Base-by-base conservation (phyloP, 495 filamentous ascomycete species). In the Penicillium malachiteum region DNA sequence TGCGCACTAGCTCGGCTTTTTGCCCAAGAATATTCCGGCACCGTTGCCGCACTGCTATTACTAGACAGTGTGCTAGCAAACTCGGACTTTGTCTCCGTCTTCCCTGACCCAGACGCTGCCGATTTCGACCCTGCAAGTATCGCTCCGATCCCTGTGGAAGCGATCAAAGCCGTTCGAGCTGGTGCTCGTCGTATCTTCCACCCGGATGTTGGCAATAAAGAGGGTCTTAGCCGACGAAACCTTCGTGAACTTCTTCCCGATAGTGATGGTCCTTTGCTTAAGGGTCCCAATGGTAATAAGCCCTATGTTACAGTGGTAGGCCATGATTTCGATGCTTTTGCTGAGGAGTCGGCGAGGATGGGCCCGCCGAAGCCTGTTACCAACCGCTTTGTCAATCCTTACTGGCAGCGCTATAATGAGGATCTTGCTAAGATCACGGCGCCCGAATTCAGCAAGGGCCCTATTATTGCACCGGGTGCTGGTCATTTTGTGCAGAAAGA, bases 401-500 rank as follows among this genome's bases (percentile, higher is more conserved):
- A 68, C 5, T 87, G 84, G 84, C 65, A 68, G 3, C 39, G 16
- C 44, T 86, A 86, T 53, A 87, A 87, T 53, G 68, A 80, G 51
- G 83, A 77, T 0, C 62, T 88, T 39, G 66, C 62, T 4, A 65
- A 63, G 32, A 70, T 87, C 17, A 81, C 78, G 0, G 65, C 67
- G 14, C 46, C 50, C 3, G 68, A 68, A 21, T 69, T 60, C 40
- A 71, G 64, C 49, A 67, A 67, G 5, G 78, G 81, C 0, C 77
- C 81, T 6, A 57, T 84, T 12, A 74, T 79, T 45, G 84, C 84
- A 0, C 69, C 71, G 13, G 71, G 70, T 0, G 83, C 82, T 43
- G 83, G 84, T 0, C 83, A 87, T 63, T 87, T 87, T 60, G 76
- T 87, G 35, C 84, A 87, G 59, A 81, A 65, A 57, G 84, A 87